Evolutionary conservation across 306 rosid species (phyloP).

Genomic region (Ammopiptanthus mongolicus): DNA sequence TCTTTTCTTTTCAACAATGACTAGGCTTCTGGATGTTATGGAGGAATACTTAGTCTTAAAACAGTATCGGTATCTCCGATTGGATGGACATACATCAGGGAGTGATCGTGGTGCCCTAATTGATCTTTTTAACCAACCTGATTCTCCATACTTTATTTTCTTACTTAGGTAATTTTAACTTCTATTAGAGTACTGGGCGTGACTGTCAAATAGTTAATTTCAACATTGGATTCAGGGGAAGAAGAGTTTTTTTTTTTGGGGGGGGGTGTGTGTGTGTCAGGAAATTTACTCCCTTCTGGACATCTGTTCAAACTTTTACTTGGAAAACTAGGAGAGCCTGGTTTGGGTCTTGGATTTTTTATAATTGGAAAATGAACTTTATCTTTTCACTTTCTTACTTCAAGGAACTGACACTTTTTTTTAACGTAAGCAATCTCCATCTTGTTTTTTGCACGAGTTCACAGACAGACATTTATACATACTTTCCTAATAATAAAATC

Average conservation of each 20-base stretch:
- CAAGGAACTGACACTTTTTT: background rate
- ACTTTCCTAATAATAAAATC: background rate
- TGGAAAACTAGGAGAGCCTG: background rate
- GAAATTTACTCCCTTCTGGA: background rate
- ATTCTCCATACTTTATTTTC: constrained; percentile 85
- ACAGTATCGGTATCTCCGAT: constrained; percentile 85
- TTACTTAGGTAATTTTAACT: constrained; percentile 69
- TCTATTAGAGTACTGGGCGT: background rate
- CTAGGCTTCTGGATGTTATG: constrained; percentile 97
- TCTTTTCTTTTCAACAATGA: constrained; percentile 99
- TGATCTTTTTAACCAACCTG: constrained; percentile 64
- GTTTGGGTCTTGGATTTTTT: background rate
- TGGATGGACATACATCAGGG: constrained; percentile 99
- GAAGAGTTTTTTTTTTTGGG: background rate
- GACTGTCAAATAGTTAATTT: background rate
- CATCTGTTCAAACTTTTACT: background rate
- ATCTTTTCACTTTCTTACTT: background rate
- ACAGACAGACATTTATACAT: background rate
- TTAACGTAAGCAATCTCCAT: background rate
- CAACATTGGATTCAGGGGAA: background rate
- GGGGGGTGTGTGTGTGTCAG: too few relatives aligned
- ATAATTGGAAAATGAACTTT: background rate
- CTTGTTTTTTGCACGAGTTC: background rate
- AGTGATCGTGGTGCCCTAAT: constrained; percentile 96
- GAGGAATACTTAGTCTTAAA: constrained; percentile 86